Evolutionary conservation across 768 basidiomycete species (phyloP).

Genomic region (Boletellus sp.): DNA sequence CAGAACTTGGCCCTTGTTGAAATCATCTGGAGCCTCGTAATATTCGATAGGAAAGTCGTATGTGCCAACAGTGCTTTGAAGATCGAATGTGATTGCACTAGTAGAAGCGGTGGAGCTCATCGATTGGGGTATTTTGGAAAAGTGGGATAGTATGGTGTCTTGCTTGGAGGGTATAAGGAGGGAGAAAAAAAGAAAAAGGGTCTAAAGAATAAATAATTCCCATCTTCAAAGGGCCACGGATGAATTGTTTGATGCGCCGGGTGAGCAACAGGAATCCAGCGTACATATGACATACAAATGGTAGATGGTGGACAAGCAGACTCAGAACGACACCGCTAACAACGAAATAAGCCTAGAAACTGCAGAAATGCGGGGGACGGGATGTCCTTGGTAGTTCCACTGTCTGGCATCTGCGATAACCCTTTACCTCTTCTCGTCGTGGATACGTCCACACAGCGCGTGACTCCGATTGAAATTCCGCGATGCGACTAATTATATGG

Average conservation of each 20-base stretch:
- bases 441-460: neutral
- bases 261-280: no score
- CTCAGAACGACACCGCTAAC: no score
- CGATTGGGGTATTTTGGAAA: neutral
- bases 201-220: neutral
- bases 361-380: no score
- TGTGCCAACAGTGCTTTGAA: neutral
- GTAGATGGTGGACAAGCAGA: no score
- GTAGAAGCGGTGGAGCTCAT: neutral
- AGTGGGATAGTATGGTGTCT: neutral
- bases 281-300: no score
- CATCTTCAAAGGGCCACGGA: no score
- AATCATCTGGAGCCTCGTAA: neutral
- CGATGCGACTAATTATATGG: neutral
- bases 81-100: neutral
- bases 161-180: neutral
- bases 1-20: conserved; percentile 1
- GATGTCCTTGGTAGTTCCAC: no score
- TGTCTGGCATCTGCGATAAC: neutral
- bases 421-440: neutral
- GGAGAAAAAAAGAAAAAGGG: neutral
- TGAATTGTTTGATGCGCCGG: no score
- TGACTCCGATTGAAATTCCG: conserved; percentile 1
- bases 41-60: conserved; percentile 10
- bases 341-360: no score